Percentiles rank a stretch among this genome's conserved stretches.
These are phyloP conservation scores for Oryza meridionalis DNA, from an alignment of 176 grass and related monocot species.

Conservation along the genomic window DNA sequence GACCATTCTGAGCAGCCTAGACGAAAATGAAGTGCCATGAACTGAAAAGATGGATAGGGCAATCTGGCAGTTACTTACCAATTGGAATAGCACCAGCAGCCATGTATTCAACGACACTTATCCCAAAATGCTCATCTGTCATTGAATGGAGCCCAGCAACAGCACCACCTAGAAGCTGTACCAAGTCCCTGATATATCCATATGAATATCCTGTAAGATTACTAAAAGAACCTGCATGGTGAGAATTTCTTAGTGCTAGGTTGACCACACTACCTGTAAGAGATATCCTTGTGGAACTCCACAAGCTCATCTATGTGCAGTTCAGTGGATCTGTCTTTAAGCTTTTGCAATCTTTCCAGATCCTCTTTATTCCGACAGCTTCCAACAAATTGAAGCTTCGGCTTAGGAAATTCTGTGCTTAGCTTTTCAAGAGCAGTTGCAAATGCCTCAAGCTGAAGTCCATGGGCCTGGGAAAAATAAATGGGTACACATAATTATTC, in stretches of 20 bases:
- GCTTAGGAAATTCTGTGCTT: conserved; percentile 52
- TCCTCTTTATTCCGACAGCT: conserved; percentile 90
- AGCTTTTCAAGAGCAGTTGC: conserved; percentile 70
- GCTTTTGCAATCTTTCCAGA: conserved; percentile 78
- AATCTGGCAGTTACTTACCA: conserved; percentile 43
- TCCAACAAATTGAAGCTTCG: conserved; percentile 84
- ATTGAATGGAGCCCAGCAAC: conserved; percentile 89
- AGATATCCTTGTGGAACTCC: conserved; percentile 82
- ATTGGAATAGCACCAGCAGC: conserved; percentile 94
- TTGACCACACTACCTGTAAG: conserved; percentile 56
- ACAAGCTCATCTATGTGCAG: conserved; percentile 78
- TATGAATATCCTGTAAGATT: conserved; percentile 31
- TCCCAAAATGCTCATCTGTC: conserved; percentile 97
- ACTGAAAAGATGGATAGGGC: background rate
- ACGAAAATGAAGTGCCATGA: conserved; percentile 13
- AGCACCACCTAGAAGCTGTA: conserved; percentile 77
- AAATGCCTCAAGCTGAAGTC: conserved; percentile 94
- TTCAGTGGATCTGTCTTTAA: conserved; percentile 70
- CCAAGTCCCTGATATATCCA: conserved; percentile 63
- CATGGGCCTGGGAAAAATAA: conserved; percentile 65
- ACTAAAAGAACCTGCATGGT: background rate
- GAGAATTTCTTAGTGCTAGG: background rate
- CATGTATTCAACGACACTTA: conserved; percentile 97
- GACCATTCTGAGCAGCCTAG: background rate
- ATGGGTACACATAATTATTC: conserved; percentile 18